A percentile compares a stretch with the other conserved stretches of the same genome.
These are phyloP conservation scores for Lentinula boryana DNA, from an alignment of 768 basidiomycete genomes.

Conservation along the genomic window DNA sequence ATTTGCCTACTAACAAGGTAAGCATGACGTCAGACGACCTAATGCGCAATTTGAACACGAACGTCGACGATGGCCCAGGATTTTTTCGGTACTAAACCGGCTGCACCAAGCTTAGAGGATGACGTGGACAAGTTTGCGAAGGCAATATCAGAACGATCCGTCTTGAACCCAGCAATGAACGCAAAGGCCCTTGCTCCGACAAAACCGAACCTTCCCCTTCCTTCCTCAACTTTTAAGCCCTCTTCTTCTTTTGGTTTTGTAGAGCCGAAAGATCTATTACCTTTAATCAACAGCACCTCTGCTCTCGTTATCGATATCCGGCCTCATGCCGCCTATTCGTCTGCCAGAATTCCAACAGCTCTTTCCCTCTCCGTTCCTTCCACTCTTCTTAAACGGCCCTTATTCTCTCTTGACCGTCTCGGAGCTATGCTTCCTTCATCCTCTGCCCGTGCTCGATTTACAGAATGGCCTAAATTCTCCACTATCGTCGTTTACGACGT, in stretches of 20 bases:
- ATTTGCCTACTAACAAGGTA: background rate
- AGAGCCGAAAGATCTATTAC: background rate
- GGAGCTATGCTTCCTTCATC: constrained; percentile 72
- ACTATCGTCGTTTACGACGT: constrained; percentile 84
- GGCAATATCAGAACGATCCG: background rate
- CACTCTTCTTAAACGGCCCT: constrained; percentile 86
- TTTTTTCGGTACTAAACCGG: constrained; percentile 3
- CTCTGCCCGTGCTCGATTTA: constrained; percentile 52
- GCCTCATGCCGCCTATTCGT: constrained; percentile 66
- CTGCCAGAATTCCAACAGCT: constrained; percentile 61
- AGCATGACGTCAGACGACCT: background rate
- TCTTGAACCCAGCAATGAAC: background rate
- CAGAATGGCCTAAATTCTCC: constrained; percentile 47
- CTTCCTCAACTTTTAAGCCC: background rate
- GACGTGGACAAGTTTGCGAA: constrained; percentile 4
- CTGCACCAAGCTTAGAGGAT: background rate
- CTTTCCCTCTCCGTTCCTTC: constrained; percentile 90
- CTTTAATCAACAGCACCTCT: constrained; percentile 22
- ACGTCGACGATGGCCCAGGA: constrained; percentile 2
- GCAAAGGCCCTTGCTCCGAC: background rate
- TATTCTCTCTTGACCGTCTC: constrained; percentile 75
- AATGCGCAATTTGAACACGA: background rate
- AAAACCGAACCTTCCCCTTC: background rate
- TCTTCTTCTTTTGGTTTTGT: background rate
- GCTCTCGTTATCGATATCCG: constrained; percentile 84